Conservation (phyloP, 257 asterid genomes). For the Salvia hispanica region DNA sequence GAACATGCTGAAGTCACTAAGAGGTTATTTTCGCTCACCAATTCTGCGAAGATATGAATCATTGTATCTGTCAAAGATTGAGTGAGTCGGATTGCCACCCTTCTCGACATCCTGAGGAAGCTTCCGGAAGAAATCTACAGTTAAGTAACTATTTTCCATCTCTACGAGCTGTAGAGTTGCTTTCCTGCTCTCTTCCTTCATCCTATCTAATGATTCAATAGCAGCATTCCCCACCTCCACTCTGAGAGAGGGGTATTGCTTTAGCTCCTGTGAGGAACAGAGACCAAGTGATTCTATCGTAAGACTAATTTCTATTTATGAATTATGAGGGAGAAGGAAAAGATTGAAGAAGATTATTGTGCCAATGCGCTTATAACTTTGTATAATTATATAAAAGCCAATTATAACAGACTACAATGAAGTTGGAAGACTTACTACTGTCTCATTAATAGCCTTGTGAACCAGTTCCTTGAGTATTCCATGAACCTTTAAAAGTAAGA, state of each 20-base stretch:
- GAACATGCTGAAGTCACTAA: conserved; percentile 6
- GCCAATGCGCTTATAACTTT: neutral
- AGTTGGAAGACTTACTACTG: conserved; percentile 51
- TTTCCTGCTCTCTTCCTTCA: conserved; percentile 95
- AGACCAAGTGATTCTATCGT: neutral
- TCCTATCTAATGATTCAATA: conserved; percentile 81
- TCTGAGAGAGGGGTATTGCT: conserved; percentile 93
- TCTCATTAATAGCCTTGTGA: conserved; percentile 87
- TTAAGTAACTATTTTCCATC: conserved; percentile 88
- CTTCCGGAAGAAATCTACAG: conserved; percentile 96
- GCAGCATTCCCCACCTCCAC: conserved; percentile 90
- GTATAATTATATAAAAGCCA: neutral
- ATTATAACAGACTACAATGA: neutral
- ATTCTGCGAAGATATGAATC: conserved; percentile 89
- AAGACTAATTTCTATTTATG: neutral
- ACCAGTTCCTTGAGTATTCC: conserved; percentile 84
- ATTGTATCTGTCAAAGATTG: conserved; percentile 91
- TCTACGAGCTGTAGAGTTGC: conserved; percentile 94
- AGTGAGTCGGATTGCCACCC: conserved; percentile 99
- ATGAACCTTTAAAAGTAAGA: conserved; percentile 68
- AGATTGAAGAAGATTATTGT: neutral
- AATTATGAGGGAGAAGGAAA: neutral
- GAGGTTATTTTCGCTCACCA: conserved; percentile 49
- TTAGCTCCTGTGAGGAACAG: conserved; percentile 69
- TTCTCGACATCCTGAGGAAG: conserved; percentile 99